phyloP scores from a whole-genome alignment of 2,329 filamentous ascomycete species.

The Pseudogymnoascus sp. region DNA sequence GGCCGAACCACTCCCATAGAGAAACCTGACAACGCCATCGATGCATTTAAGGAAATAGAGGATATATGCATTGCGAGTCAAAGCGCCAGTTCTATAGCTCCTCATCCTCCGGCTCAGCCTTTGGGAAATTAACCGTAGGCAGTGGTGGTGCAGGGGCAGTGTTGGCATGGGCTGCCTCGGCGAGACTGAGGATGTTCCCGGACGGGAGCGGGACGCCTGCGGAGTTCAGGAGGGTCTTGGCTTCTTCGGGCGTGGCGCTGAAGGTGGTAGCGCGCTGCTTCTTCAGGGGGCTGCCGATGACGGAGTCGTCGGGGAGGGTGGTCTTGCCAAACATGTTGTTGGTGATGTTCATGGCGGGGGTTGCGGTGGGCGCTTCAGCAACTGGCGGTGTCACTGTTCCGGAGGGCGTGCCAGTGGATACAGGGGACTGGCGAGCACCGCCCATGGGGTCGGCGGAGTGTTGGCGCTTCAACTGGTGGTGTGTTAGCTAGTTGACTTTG shows the following conservation, averaged over 20 bases:
- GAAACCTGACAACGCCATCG: background rate
- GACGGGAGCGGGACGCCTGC: background rate
- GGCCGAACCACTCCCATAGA: background rate
- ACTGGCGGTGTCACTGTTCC: conserved; percentile 37
- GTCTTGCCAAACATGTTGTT: conserved; percentile 37
- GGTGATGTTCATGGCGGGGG: conserved; percentile 22
- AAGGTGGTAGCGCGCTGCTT: conserved; percentile 49
- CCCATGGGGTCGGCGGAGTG: conserved; percentile 65
- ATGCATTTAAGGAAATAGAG: background rate
- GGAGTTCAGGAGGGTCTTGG: conserved; percentile 8
- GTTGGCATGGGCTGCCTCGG: background rate
- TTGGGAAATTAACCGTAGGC: background rate
- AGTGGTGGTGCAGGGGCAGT: background rate
- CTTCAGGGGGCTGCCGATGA: conserved; percentile 66
- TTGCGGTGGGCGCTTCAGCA: conserved; percentile 30
- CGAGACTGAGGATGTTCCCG: conserved; percentile 1
- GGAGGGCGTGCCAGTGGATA: conserved; percentile 38
- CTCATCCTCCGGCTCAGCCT: background rate
- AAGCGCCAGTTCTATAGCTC: background rate
- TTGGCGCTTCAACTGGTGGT: conserved; percentile 66
- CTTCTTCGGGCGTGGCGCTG: conserved; percentile 8
- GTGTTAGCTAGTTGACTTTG: conserved; percentile 23
- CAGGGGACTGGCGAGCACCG: conserved; percentile 39
- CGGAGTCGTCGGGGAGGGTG: conserved; percentile 38
- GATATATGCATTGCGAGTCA: background rate